phyloP scores from a whole-genome alignment of 768 basidiomycete genomes.

The Podaxis sp. region DNA sequence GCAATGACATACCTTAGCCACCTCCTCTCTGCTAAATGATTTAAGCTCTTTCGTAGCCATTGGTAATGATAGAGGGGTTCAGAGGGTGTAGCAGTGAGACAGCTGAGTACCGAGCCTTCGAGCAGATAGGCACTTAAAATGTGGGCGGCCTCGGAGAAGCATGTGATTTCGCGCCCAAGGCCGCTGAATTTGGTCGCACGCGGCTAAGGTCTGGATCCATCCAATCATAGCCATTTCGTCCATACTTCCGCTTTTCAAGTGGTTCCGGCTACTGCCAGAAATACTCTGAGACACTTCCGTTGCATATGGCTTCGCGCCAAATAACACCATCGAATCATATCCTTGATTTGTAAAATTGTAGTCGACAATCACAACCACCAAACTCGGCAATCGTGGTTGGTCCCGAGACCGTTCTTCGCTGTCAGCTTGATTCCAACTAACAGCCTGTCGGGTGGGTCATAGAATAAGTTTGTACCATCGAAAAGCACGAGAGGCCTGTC shows the following conservation, averaged over 20 bases:
- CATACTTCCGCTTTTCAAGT: not conserved
- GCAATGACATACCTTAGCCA: constrained; percentile 37
- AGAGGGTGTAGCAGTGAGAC: not conserved
- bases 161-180: constrained; percentile 16
- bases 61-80: not conserved
- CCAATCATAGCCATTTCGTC: constrained; percentile 5
- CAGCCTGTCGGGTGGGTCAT: too few relatives aligned
- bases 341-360: too few relatives aligned
- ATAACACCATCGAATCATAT: too few relatives aligned
- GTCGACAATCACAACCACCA: too few relatives aligned
- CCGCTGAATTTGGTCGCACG: constrained; percentile 10
- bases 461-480: too few relatives aligned
- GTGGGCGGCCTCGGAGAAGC: not conserved
- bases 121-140: constrained; percentile 1
- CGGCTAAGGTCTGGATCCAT: not conserved
- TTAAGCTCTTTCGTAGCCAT: constrained; percentile 39
- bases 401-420: too few relatives aligned
- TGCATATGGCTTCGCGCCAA: too few relatives aligned
- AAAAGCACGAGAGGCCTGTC: too few relatives aligned
- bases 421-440: too few relatives aligned
- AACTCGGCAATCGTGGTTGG: too few relatives aligned
- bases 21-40: constrained; percentile 39
- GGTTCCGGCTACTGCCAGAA: not conserved
- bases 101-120: not conserved
- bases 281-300: too few relatives aligned